phyloP scores from a whole-genome alignment of 106 monocot species.

The Vanilla planifolia region DNA sequence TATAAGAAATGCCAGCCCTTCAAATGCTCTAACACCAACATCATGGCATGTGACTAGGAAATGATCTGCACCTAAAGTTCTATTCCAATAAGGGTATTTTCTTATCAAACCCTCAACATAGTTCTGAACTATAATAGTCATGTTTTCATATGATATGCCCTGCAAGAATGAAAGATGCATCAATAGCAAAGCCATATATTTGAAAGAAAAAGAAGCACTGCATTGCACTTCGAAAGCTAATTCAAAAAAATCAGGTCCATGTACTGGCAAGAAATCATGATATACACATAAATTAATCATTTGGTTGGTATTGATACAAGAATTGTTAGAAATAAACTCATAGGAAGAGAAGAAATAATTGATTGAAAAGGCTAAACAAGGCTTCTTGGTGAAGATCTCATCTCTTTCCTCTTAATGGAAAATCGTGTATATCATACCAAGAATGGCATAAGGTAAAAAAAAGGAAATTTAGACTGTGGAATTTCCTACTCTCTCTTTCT shows the following conservation, averaged over 20 bases:
- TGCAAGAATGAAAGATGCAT: conserved; percentile 22
- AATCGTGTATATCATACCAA: no score
- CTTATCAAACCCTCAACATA: conserved; percentile 82
- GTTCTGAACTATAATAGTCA: conserved; percentile 84
- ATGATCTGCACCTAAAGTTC: conserved; percentile 88
- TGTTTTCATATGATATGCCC: conserved; percentile 95
- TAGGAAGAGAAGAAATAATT: no score
- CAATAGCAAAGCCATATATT: no score
- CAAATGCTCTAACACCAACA: conserved; percentile 95
- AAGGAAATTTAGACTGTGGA: no score
- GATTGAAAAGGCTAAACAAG: no score
- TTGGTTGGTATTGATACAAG: no score
- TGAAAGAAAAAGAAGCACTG: background rate
- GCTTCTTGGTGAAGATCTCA: no score
- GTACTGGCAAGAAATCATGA: background rate
- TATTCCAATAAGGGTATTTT: conserved; percentile 98
- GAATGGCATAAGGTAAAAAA: no score
- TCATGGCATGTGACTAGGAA: conserved; percentile 97
- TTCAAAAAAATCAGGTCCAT: background rate
- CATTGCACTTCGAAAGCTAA: background rate
- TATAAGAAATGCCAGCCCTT: conserved; percentile 60
- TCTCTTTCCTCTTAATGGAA: no score
- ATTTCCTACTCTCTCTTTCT: no score
- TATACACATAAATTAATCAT: no score
- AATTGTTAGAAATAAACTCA: no score